Evolutionary conservation across 139 green algal genomes (phyloP), one percentile per base, ranked within the genome.

Genomic region (Medakamo hakoo): DNA sequence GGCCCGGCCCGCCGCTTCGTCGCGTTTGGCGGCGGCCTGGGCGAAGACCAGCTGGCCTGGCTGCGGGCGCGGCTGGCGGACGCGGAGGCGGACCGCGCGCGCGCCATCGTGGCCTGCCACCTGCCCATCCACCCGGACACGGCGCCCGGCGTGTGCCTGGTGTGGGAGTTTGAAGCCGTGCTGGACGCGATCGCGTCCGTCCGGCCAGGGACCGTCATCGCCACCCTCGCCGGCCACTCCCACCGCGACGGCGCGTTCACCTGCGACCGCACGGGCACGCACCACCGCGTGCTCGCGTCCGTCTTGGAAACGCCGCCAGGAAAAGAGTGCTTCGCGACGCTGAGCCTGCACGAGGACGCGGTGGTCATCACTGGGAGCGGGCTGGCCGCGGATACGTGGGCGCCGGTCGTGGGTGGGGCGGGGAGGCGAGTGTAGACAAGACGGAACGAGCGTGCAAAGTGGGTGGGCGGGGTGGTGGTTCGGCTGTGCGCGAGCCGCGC

Each of bases 151-250:
- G 55, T 71, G 25, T 87, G 77, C 65, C 70, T 91, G 55, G 28
- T 85, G 21, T 91, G 82, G 80, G 88, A 88, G 71, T 89, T 86
- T 49, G 59, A 83, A 9, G 58, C 76, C 21, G 80, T 85, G 24
- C 3, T 3, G 9, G 2, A 20, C 2, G 31, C 20, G 60, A n/a
- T 52, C 2, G 18, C 30, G 23, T 14, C 30, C 29, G 40, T 26
- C 2, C n/a, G 23, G 14, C 16, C 27, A 20, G 76, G 70, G 52
- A 68, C 68, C 26, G 76, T 83, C 3, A 74, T 79, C 4, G 81
- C 78, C 40, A 81, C 73, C 2, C 64, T 90, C 29, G 69, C 76
- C 22, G 84, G 84, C 1, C 84, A 90, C 67, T 63, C 82, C 26
- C 84, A 90, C 49, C 19, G n/a, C 27, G 78, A 72, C 28, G 59